phyloP scores from a whole-genome alignment of 257 asterid species.

The Fraxinus americana region DNA sequence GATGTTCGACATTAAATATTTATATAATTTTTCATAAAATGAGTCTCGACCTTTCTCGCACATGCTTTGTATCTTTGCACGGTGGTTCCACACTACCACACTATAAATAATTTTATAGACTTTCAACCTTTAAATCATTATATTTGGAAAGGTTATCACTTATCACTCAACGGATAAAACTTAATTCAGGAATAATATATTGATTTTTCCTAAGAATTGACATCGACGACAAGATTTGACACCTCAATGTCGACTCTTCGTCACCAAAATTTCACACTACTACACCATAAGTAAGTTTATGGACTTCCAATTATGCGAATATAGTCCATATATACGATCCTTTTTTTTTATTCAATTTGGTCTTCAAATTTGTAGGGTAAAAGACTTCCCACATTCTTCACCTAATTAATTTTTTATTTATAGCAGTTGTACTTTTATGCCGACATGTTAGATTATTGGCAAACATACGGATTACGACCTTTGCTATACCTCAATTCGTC shows the following conservation, averaged over 20 bases:
- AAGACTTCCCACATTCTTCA: background rate
- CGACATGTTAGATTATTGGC: background rate
- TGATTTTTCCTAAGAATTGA: too few species aligned
- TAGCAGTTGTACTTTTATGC: background rate
- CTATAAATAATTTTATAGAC: too few species aligned
- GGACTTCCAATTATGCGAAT: background rate
- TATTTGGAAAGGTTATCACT: too few species aligned
- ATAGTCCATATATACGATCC: background rate
- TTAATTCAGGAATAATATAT: too few species aligned
- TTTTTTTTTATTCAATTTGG: background rate
- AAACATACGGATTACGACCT: background rate
- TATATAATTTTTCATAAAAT: background rate
- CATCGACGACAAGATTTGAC: too few species aligned
- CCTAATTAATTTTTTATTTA: background rate
- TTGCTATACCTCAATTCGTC: background rate
- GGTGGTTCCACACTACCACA: too few species aligned
- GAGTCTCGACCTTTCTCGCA: background rate
- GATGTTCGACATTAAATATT: background rate
- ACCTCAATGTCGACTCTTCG: too few species aligned
- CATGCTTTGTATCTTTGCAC: too few species aligned
- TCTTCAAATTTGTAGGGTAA: conserved; percentile 9
- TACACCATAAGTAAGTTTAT: too few species aligned
- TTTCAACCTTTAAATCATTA: too few species aligned
- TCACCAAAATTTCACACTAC: background rate
- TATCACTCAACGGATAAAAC: too few species aligned